A percentile compares a stretch with the other conserved stretches of the same genome.
Conservation (phyloP, 2,329 filamentous ascomycete genomes). For the Tympanopsis confertula region DNA sequence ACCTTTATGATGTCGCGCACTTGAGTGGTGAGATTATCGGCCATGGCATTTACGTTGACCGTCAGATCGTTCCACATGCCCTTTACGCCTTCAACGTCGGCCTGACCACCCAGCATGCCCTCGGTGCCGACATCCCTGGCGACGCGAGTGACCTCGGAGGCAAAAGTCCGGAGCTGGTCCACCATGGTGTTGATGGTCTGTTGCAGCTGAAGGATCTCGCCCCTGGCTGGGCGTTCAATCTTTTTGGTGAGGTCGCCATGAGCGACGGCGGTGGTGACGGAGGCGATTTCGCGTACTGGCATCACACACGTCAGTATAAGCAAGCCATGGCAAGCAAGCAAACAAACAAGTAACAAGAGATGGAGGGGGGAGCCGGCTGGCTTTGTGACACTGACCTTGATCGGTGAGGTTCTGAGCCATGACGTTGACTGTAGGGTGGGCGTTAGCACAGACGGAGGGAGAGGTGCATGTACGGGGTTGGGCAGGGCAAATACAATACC, state of each 20-base stretch:
- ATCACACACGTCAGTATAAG: background rate
- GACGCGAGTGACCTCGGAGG: slow-evolving; percentile 72
- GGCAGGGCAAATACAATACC: slow-evolving; percentile 28
- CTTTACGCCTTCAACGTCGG: slow-evolving; percentile 72
- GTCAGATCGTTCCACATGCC: slow-evolving; percentile 84
- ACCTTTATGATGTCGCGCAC: slow-evolving; percentile 89
- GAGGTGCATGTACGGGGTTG: slow-evolving; percentile 2
- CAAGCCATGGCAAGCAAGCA: background rate
- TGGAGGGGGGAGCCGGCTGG: slow-evolving; percentile 2
- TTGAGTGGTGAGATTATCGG: slow-evolving; percentile 75
- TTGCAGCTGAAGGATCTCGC: slow-evolving; percentile 72
- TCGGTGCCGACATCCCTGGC: slow-evolving; percentile 76
- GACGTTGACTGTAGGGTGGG: slow-evolving; percentile 49
- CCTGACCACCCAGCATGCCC: slow-evolving; percentile 71
- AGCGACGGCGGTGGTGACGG: slow-evolving; percentile 72
- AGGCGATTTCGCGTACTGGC: slow-evolving; percentile 71
- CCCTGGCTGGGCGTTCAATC: slow-evolving; percentile 68
- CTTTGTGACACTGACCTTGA: slow-evolving; percentile 36
- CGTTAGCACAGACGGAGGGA: background rate
- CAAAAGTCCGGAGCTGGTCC: slow-evolving; percentile 72
- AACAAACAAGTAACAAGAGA: background rate
- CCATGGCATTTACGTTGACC: slow-evolving; percentile 80
- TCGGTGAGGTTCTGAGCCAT: slow-evolving; percentile 76
- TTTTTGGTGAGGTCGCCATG: slow-evolving; percentile 76
- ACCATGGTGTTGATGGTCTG: slow-evolving; percentile 87